These are phyloP conservation scores for Calonectria honghensis DNA, from an alignment of 2,329 filamentous ascomycete genomes.

Conservation along the genomic window DNA sequence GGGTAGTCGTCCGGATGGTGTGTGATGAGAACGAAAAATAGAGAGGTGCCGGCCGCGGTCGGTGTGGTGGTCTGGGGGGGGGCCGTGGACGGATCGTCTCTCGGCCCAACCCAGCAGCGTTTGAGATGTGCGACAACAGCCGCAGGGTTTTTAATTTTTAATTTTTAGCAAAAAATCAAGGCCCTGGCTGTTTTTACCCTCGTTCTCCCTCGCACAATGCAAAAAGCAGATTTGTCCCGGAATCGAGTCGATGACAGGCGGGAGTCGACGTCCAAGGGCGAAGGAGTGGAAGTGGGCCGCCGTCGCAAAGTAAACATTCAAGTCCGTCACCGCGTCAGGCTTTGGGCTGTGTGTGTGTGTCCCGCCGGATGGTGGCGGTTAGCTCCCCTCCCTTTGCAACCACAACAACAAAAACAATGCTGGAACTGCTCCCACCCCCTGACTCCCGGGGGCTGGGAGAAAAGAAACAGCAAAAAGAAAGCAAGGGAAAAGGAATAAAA, in stretches of 20 bases:
- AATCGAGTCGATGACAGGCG: conserved; percentile 39
- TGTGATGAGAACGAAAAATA: conserved; percentile 14
- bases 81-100: conserved; percentile 30
- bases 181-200: not conserved
- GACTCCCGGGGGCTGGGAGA: not conserved
- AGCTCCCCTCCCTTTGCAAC: conserved; percentile 21
- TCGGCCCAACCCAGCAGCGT: conserved; percentile 33
- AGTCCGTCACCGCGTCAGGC: conserved; percentile 46
- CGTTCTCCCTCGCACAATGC: conserved; percentile 45
- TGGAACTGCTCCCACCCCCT: conserved; percentile 1
- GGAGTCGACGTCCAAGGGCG: conserved; percentile 30
- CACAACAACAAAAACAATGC: conserved; percentile 10
- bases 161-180: conserved; percentile 21
- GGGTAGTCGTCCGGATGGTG: conserved; percentile 46
- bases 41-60: conserved; percentile 22
- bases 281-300: conserved; percentile 47
- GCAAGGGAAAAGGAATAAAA: not conserved
- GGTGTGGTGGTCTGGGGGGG: conserved; percentile 29
- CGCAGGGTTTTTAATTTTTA: conserved; percentile 29
- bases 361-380: conserved; percentile 24
- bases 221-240: conserved; percentile 9
- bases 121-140: conserved; percentile 30
- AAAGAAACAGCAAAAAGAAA: conserved; percentile 10
- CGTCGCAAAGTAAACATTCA: conserved; percentile 54
- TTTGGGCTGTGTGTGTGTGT: conserved; percentile 10